phyloP scores from a whole-genome alignment of 1,139 yeast species.

The Suhomyces maxii region DNA sequence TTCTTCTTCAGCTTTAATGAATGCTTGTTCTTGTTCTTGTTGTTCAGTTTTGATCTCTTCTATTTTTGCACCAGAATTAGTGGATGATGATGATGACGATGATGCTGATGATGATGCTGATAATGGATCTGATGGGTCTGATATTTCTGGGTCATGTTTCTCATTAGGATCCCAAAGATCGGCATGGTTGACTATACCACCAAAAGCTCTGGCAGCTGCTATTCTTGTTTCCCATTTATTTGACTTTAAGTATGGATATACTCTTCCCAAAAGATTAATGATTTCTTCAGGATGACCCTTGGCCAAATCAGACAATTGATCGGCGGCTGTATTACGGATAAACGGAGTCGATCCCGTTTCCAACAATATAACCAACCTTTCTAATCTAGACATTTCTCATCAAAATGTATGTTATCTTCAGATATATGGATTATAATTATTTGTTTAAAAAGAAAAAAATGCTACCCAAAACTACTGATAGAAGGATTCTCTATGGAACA shows the following conservation, averaged over 20 bases:
- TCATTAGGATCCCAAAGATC: constrained; percentile 81
- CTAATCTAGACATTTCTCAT: constrained; percentile 50
- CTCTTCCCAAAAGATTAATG: constrained; percentile 78
- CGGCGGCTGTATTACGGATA: constrained; percentile 95
- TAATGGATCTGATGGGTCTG: no score
- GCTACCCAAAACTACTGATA: background rate
- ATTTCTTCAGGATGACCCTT: constrained; percentile 94
- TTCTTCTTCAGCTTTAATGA: constrained; percentile 10
- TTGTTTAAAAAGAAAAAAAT: background rate
- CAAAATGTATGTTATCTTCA: no score
- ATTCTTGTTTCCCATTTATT: constrained; percentile 95
- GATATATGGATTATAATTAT: no score
- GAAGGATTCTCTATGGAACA: background rate
- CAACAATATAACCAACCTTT: constrained; percentile 71
- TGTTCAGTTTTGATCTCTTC: background rate
- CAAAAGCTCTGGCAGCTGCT: constrained; percentile 93
- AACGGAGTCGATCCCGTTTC: constrained; percentile 96
- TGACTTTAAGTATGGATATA: constrained; percentile 82
- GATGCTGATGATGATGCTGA: no score
- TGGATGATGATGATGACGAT: background rate
- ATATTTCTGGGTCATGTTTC: background rate
- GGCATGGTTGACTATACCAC: constrained; percentile 84
- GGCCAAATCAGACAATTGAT: constrained; percentile 91
- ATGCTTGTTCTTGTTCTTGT: background rate
- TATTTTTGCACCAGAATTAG: background rate